Conservation (phyloP, 2,329 filamentous ascomycete species). For the Penicillium sp. region DNA sequence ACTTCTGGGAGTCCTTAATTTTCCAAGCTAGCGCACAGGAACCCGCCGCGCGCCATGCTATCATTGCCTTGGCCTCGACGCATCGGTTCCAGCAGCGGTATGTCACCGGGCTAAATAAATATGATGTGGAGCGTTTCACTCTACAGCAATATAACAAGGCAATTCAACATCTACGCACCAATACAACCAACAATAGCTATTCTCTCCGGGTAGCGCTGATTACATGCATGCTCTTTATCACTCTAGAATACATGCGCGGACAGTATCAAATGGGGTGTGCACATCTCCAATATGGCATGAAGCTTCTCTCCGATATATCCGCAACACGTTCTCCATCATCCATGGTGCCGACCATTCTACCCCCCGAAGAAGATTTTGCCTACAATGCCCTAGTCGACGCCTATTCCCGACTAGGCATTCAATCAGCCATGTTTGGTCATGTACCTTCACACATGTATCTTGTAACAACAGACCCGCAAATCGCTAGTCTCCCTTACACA, state of each 20-base stretch:
- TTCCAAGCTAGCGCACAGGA: slow-evolving; percentile 42
- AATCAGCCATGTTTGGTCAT: slow-evolving; percentile 31
- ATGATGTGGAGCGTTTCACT: slow-evolving; percentile 32
- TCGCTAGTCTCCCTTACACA: slow-evolving; percentile 9
- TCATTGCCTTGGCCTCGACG: slow-evolving; percentile 43
- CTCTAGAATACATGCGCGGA: slow-evolving; percentile 43
- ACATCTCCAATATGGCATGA: slow-evolving; percentile 36
- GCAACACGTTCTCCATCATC: background rate
- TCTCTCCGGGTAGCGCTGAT: slow-evolving; percentile 43
- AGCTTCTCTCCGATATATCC: slow-evolving; percentile 26
- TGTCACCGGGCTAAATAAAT: slow-evolving; percentile 12
- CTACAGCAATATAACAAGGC: slow-evolving; percentile 44
- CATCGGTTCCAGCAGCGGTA: slow-evolving; percentile 27
- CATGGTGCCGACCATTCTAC: slow-evolving; percentile 15
- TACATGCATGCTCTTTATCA: slow-evolving; percentile 44
- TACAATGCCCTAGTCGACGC: slow-evolving; percentile 26
- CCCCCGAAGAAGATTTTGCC: slow-evolving; percentile 17
- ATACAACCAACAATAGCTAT: slow-evolving; percentile 24
- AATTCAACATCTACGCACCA: slow-evolving; percentile 37
- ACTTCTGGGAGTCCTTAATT: slow-evolving; percentile 44
- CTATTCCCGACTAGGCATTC: slow-evolving; percentile 30
- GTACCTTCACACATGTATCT: slow-evolving; percentile 16
- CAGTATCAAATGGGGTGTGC: slow-evolving; percentile 27
- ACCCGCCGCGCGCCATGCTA: slow-evolving; percentile 45
- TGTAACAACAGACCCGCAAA: slow-evolving; percentile 11